These are phyloP conservation scores for Kondoa malvinella DNA, from an alignment of 768 basidiomycete species.

Conservation along the genomic window DNA sequence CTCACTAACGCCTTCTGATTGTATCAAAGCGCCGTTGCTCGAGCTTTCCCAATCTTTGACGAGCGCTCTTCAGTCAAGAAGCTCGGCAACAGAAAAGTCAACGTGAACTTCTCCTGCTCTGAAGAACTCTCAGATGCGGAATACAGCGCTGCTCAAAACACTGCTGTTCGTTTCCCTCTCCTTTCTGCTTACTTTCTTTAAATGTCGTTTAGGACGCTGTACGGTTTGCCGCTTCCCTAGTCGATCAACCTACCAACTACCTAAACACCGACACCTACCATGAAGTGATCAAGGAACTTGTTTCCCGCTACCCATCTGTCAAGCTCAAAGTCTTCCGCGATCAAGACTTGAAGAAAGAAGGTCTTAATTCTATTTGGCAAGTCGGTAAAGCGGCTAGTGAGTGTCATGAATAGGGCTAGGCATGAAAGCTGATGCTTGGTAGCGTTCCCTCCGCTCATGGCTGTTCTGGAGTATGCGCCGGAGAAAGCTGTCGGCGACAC, in stretches of 20 bases:
- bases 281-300: not conserved
- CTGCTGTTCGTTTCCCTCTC: not conserved
- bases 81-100: not conserved
- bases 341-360: not conserved
- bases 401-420: not conserved
- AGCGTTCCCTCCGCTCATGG: not conserved
- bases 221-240: not conserved
- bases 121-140: not conserved
- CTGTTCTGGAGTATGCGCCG: conserved; percentile 5
- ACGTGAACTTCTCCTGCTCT: not conserved
- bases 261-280: conserved; percentile 2
- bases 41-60: not conserved
- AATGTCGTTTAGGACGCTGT: not conserved
- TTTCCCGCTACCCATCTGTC: not conserved
- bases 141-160: too few relatives aligned
- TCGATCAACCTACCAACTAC: not conserved
- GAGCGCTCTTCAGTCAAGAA: not conserved
- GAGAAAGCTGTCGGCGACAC: not conserved
- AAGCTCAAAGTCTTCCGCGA: not conserved
- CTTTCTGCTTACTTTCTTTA: not conserved
- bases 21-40: conserved; percentile 2
- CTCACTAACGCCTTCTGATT: too few relatives aligned
- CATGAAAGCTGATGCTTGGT: not conserved
- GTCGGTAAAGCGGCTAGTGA: conserved; percentile 1
- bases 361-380: not conserved